A percentile compares a stretch with the other conserved stretches of the same genome.
phyloP scores from a whole-genome alignment of 345 rosid species.

The Geranium brycei region DNA sequence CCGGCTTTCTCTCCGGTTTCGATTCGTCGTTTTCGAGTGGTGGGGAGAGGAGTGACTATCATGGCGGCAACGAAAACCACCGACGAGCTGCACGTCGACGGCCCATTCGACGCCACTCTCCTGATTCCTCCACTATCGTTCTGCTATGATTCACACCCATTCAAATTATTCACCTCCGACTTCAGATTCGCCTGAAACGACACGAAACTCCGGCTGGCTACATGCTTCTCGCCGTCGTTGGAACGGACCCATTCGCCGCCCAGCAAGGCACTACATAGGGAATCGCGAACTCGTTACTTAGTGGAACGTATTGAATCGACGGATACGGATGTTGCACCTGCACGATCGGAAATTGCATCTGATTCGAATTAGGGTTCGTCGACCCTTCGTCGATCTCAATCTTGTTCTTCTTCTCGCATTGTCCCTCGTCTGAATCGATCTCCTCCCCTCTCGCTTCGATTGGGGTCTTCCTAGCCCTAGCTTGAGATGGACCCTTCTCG shows the following conservation, averaged over 20 bases:
- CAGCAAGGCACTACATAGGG: no score
- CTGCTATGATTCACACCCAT: conserved; percentile 23
- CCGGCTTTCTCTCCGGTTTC: no score
- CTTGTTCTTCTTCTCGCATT: neutral
- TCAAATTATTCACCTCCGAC: conserved; percentile 9
- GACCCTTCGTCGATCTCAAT: neutral
- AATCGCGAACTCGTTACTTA: conserved; percentile 11
- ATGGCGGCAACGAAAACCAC: no score
- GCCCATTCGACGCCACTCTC: conserved; percentile 24
- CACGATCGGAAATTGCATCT: conserved; percentile 4
- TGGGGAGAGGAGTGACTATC: no score
- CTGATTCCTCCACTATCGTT: conserved; percentile 12
- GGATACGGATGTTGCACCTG: conserved; percentile 15
- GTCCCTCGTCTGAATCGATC: neutral
- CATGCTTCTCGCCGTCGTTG: no score
- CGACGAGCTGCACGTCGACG: conserved; percentile 30
- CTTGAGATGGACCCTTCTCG: neutral
- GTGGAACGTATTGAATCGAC: neutral
- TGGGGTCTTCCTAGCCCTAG: no score
- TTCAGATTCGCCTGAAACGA: conserved; percentile 13
- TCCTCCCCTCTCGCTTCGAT: no score
- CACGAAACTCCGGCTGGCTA: neutral
- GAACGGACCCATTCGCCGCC: no score
- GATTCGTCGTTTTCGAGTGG: no score
- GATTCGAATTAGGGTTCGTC: neutral